Evolutionary conservation across 176 grass and related monocot species (phyloP).

Genomic region (Musa beccarii): DNA sequence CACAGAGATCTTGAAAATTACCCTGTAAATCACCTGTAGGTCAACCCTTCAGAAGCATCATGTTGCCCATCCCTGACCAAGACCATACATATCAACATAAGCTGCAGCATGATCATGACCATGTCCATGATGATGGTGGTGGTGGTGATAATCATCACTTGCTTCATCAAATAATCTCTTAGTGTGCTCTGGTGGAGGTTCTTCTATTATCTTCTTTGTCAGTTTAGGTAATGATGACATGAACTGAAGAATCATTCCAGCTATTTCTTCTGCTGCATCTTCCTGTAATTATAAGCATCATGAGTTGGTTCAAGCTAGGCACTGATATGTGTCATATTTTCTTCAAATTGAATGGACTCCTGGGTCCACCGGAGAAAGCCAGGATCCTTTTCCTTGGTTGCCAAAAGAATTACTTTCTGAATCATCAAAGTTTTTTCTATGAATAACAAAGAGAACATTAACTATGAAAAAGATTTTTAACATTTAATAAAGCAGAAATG

Average conservation of each 20-base stretch:
- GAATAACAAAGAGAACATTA: too few relatives aligned
- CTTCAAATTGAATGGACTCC: too few relatives aligned
- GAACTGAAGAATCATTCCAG: conserved; percentile 35
- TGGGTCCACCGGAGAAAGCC: too few relatives aligned
- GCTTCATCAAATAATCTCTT: conserved; percentile 12
- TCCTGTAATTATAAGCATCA: conserved; percentile 24
- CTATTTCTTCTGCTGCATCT: conserved; percentile 42
- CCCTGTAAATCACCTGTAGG: neutral
- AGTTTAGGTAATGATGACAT: conserved; percentile 21
- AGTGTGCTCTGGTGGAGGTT: conserved; percentile 2
- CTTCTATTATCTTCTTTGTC: conserved; percentile 9
- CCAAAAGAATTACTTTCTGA: neutral
- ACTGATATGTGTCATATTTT: neutral
- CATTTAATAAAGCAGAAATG: too few relatives aligned
- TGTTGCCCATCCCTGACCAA: conserved; percentile 8
- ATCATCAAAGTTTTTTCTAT: too few relatives aligned
- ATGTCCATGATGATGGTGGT: conserved; percentile 10
- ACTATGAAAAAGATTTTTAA: too few relatives aligned
- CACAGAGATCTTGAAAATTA: too few relatives aligned
- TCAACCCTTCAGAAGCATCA: neutral
- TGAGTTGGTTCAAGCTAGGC: neutral
- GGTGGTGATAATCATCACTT: conserved; percentile 3
- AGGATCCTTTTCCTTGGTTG: neutral
- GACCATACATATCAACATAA: conserved; percentile 7
- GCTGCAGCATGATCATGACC: conserved; percentile 11